Base-by-base conservation (phyloP, 208 protist genomes). In the Strigomonas culicis region DNA sequence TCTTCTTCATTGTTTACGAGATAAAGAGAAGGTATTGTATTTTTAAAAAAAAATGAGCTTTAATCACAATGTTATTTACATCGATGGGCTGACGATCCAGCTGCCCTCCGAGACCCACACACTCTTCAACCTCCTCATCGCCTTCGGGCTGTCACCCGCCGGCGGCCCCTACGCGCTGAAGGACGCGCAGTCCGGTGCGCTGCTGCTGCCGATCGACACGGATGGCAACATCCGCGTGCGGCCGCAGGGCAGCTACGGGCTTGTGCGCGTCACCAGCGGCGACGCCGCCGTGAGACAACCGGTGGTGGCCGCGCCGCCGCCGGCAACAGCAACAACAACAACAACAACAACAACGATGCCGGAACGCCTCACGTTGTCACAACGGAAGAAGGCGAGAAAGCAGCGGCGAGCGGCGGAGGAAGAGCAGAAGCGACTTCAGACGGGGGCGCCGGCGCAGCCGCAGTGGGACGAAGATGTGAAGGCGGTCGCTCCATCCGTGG, bases 201-300 rank as follows among this genome's bases (percentile, higher is more conserved):
- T 94, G 22, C 74, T 91, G 1, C 75, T 90, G 2, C 87, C 87
- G 4, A 78, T 76, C 10, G 87, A 94, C 56, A 62, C 68, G 11
- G 80, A 90, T 41, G 87, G 87, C 27, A 86, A 84, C 56, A 68
- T 94, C 10, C 63, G 81, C 46, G 83, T 91, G 11, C 77, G 66
- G 2, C 87, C 87, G 0, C 80, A 82, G 11, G 53, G 74, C 28
- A 61, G 62, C 21, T 94, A 94, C 66, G 61, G 32, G 52, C 56
- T 93, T 8, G 76, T 93, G 15, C 58, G 24, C 44, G 34, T 55
- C 53, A 53, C 22, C 30, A 22, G 27, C 41, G 46, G 64, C 63
- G 44, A 25, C 39, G 21, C 49, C 36, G 1, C 22, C 47, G n/a
- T 61, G 27, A 13, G 13, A 21, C 21, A 52, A 59, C 43, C n/a